Percentiles rank a stretch among this genome's conserved stretches.
phyloP scores from a whole-genome alignment of 75 land plant genomes.

The Azolla pinnata region DNA sequence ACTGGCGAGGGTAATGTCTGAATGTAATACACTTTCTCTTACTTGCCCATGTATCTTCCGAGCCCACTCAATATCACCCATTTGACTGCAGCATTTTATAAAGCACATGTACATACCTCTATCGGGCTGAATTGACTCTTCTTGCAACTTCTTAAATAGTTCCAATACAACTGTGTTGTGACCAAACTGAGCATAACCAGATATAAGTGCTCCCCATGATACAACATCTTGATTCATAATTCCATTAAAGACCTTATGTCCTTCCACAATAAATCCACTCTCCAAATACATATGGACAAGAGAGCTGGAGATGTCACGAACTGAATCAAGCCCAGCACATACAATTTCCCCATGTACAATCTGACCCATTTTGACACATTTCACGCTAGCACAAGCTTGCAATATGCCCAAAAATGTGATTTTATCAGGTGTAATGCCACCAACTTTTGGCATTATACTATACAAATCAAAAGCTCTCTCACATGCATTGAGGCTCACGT shows the following conservation, averaged over 20 bases:
- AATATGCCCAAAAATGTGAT: constrained; percentile 15
- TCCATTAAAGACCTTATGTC: constrained; percentile 15
- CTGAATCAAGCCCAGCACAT: constrained; percentile 17
- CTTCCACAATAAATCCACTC: constrained; percentile 15
- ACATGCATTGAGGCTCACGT: not conserved
- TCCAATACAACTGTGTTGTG: constrained; percentile 21
- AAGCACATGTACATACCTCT: constrained; percentile 23
- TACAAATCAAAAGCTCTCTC: not conserved
- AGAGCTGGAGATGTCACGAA: constrained; percentile 9
- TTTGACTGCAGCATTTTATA: constrained; percentile 24
- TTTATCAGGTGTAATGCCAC: not conserved
- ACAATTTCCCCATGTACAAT: constrained; percentile 14
- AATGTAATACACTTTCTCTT: constrained; percentile 21
- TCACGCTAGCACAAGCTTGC: constrained; percentile 16
- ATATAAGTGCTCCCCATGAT: constrained; percentile 36
- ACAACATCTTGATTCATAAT: constrained; percentile 29
- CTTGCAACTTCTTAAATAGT: constrained; percentile 22
- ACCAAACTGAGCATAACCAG: constrained; percentile 32
- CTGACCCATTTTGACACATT: constrained; percentile 11
- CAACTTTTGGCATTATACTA: not conserved
- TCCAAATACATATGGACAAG: constrained; percentile 33
- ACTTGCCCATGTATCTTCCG: constrained; percentile 32
- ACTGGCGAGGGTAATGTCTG: constrained; percentile 40
- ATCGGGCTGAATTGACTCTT: constrained; percentile 26
- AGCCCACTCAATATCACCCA: constrained; percentile 28